Evolutionary conservation across 2,329 filamentous ascomycete genomes (phyloP).

Genomic region (Ceratocystis smalleyi): DNA sequence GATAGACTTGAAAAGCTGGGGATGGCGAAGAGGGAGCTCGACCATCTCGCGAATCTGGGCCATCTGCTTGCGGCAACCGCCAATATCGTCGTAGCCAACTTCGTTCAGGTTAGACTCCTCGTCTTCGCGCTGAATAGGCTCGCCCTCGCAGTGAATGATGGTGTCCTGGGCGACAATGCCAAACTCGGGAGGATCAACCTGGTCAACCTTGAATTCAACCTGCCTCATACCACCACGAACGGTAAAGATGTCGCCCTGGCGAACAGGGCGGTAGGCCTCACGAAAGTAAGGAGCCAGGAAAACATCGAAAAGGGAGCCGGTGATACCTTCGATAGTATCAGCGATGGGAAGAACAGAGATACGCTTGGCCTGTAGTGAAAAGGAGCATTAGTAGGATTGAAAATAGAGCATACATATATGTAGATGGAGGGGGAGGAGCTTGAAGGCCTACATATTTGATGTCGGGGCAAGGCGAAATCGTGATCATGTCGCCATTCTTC

Average conservation of each 20-base stretch:
- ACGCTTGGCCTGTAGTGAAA: conserved; percentile 66
- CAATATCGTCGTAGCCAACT: conserved; percentile 97
- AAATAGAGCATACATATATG: background rate
- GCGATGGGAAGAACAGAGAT: conserved; percentile 96
- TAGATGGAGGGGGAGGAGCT: background rate
- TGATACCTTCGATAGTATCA: conserved; percentile 94
- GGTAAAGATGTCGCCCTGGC: conserved; percentile 95
- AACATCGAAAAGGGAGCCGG: conserved; percentile 94
- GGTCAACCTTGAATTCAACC: conserved; percentile 98
- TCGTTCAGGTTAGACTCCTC: conserved; percentile 99
- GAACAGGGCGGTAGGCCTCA: conserved; percentile 92
- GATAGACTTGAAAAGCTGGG: conserved; percentile 98
- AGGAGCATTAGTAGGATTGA: background rate
- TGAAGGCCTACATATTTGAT: conserved; percentile 90
- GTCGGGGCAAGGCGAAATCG: conserved; percentile 91
- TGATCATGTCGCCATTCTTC: conserved; percentile 96
- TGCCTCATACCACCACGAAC: conserved; percentile 96
- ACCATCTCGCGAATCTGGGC: conserved; percentile 98
- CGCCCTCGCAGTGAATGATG: conserved; percentile 96
- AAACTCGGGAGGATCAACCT: conserved; percentile 95
- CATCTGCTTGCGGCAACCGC: conserved; percentile 99
- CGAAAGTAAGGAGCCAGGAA: conserved; percentile 99
- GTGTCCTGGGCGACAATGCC: conserved; percentile 98
- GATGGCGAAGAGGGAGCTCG: conserved; percentile 88
- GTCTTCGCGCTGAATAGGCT: conserved; percentile 87